Evolutionary conservation across 2,329 filamentous ascomycete species (phyloP).

Genomic region (Pseudodiploospora longispora): DNA sequence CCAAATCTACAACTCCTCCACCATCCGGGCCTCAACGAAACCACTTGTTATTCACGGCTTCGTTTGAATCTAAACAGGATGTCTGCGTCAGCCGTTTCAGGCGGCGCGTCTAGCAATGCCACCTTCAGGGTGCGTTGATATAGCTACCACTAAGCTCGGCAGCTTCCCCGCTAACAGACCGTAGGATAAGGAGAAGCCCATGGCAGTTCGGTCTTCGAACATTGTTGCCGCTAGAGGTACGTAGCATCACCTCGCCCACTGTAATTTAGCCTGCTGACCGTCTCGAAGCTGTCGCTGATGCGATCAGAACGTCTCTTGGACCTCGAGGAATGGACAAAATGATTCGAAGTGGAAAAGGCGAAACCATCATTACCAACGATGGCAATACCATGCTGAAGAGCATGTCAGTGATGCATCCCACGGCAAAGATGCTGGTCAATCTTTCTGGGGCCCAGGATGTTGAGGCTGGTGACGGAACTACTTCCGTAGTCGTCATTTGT

Average conservation of each 20-base stretch:
- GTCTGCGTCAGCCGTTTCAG: conserved; percentile 33
- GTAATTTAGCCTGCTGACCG: background rate
- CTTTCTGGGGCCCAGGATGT: conserved; percentile 96
- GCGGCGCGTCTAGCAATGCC: conserved; percentile 39
- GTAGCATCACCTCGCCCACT: conserved; percentile 11
- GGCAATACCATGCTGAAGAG: conserved; percentile 98
- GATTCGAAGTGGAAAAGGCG: conserved; percentile 94
- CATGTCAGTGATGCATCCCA: conserved; percentile 99
- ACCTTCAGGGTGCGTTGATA: conserved; percentile 45
- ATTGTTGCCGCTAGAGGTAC: conserved; percentile 93
- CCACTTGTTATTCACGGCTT: conserved; percentile 16
- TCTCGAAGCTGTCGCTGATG: conserved; percentile 79
- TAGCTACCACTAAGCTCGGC: conserved; percentile 22
- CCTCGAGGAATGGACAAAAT: conserved; percentile 99
- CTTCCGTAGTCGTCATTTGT: conserved; percentile 95
- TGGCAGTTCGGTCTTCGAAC: conserved; percentile 91
- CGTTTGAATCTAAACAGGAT: conserved; percentile 24
- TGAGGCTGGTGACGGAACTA: conserved; percentile 96
- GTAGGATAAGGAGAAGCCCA: conserved; percentile 92
- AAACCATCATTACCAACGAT: conserved; percentile 99
- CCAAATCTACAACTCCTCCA: conserved; percentile 18
- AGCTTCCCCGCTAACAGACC: conserved; percentile 30
- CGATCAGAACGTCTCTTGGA: conserved; percentile 91
- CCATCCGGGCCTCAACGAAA: conserved; percentile 23
- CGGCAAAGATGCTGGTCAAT: conserved; percentile 98